These are phyloP conservation scores for Gastrolobium villosum DNA, from an alignment of 306 rosid species.

Conservation along the genomic window DNA sequence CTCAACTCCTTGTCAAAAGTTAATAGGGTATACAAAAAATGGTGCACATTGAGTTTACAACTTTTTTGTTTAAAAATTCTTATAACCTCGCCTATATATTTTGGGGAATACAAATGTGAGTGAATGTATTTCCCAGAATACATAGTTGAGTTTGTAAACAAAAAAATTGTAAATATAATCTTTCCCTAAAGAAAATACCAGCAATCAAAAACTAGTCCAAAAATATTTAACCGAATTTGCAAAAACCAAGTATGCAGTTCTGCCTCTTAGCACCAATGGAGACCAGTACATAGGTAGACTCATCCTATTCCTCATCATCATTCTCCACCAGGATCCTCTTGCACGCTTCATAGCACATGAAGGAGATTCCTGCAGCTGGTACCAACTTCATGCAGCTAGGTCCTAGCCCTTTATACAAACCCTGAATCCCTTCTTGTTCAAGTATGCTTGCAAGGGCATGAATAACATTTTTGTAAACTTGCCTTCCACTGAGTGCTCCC, in stretches of 20 bases:
- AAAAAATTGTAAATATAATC: no score
- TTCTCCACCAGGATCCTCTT: no score
- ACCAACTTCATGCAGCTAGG: constrained; percentile 43
- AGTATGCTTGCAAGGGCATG: constrained; percentile 90
- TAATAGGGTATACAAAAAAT: not conserved
- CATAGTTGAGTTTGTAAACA: no score
- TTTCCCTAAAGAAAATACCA: not conserved
- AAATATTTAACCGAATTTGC: not conserved
- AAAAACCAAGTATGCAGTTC: not conserved
- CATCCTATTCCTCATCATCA: no score
- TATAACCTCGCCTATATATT: no score
- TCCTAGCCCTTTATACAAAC: constrained; percentile 89
- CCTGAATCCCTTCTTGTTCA: constrained; percentile 80
- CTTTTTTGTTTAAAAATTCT: no score
- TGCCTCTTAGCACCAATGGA: no score
- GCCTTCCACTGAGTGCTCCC: constrained; percentile 93
- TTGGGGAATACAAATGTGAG: no score
- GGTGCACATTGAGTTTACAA: no score
- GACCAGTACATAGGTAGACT: not conserved
- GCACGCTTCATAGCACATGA: constrained; percentile 7
- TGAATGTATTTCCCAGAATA: no score
- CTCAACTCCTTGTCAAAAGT: constrained; percentile 34
- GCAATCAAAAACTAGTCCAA: not conserved
- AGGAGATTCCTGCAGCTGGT: no score
- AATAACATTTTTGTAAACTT: constrained; percentile 76